Percentiles rank a stretch among this genome's conserved stretches.
Conservation (phyloP, 2,329 filamentous ascomycete genomes). For the Salinomyces thailandicus region DNA sequence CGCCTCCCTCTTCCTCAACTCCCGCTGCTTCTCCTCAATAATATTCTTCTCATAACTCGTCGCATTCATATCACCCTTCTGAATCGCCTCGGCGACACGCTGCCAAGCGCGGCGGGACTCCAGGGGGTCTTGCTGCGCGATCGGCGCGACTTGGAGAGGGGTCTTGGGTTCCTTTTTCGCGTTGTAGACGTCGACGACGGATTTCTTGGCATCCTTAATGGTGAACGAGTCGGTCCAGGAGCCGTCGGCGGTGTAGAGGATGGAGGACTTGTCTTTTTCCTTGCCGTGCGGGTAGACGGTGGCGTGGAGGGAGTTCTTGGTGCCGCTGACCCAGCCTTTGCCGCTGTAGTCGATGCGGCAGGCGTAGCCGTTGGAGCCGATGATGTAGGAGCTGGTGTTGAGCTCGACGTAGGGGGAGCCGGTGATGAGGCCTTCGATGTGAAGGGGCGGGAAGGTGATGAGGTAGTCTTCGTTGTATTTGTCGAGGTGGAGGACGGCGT, state of each 20-base stretch:
- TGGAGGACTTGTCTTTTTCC: slow-evolving; percentile 51
- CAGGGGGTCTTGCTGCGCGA: slow-evolving; percentile 73
- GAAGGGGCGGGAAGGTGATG: slow-evolving; percentile 80
- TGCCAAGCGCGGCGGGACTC: slow-evolving; percentile 83
- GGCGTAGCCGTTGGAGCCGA: slow-evolving; percentile 75
- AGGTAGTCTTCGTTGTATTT: slow-evolving; percentile 62
- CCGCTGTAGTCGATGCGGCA: slow-evolving; percentile 87
- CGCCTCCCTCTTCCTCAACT: slow-evolving; percentile 61
- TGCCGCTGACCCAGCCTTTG: slow-evolving; percentile 88
- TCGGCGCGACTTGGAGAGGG: slow-evolving; percentile 57
- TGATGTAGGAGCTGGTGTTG: slow-evolving; percentile 73
- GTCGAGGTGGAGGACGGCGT: slow-evolving; percentile 70
- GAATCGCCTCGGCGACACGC: slow-evolving; percentile 72
- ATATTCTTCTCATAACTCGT: slow-evolving; percentile 71
- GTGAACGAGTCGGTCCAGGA: slow-evolving; percentile 82
- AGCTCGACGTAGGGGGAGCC: slow-evolving; percentile 84
- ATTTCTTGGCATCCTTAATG: slow-evolving; percentile 56
- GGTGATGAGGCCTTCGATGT: slow-evolving; percentile 87
- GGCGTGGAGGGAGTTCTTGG: slow-evolving; percentile 85
- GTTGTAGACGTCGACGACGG: slow-evolving; percentile 35
- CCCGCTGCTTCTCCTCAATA: slow-evolving; percentile 83
- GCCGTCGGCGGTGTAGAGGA: slow-evolving; percentile 71
- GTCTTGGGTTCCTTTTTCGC: slow-evolving; percentile 44
- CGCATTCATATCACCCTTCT: slow-evolving; percentile 71
- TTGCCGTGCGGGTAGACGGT: slow-evolving; percentile 57